A percentile compares a stretch with the other conserved stretches of the same genome.
These are phyloP conservation scores for Metarhizium rileyi DNA, from an alignment of 2,329 filamentous ascomycete species.

Conservation along the genomic window DNA sequence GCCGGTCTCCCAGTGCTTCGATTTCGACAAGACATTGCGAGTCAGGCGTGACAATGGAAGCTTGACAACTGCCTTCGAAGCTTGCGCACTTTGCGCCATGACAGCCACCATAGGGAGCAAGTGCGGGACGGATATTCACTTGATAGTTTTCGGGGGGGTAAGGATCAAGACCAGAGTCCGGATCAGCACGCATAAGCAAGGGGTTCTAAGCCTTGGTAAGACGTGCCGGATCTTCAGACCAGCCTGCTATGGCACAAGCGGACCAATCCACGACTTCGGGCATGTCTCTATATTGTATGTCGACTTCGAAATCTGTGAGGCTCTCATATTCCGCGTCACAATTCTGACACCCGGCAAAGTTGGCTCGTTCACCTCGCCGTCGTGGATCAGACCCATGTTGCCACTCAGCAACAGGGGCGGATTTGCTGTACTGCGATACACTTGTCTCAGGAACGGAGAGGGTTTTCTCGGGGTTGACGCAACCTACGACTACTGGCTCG, in stretches of 20 bases:
- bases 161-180: not conserved
- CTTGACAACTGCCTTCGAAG: not conserved
- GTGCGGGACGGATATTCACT: not conserved
- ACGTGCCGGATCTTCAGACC: not conserved
- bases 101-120: not conserved
- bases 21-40: not conserved
- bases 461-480: slow-evolving; percentile 25
- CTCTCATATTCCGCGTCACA: slow-evolving; percentile 6
- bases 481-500: slow-evolving; percentile 11
- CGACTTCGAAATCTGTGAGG: not conserved
- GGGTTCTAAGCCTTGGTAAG: slow-evolving; percentile 5
- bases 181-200: not conserved
- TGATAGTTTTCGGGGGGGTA: not conserved
- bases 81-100: not conserved
- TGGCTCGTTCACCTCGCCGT: slow-evolving; percentile 15
- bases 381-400: slow-evolving; percentile 19
- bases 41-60: not conserved
- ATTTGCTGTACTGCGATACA: slow-evolving; percentile 3
- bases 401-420: slow-evolving; percentile 9
- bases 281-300: not conserved
- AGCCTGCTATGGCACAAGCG: not conserved
- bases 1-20: not conserved
- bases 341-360: slow-evolving; percentile 33
- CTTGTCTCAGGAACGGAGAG: slow-evolving; percentile 14
- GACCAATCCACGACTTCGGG: not conserved